phyloP scores from a whole-genome alignment of 352 stramenopile species.

The Pythium diclinum region DNA sequence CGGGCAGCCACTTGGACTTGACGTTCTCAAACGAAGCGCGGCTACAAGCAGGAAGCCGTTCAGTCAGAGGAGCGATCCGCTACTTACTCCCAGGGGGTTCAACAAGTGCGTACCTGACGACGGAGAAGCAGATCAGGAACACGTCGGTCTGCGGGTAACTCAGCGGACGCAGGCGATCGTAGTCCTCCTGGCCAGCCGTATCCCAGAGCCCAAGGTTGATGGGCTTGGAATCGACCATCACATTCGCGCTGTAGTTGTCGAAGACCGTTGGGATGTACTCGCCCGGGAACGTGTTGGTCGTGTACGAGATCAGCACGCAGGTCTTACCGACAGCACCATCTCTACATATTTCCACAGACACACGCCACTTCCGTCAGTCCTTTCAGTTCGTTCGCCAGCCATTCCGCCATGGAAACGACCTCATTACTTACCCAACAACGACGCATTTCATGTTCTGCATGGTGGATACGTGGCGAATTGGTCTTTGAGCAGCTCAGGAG shows the following conservation, averaged over 20 bases:
- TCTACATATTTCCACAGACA: slow-evolving; percentile 32
- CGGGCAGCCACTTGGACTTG: slow-evolving; percentile 91
- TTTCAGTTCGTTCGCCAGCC: background rate
- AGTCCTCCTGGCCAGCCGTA: slow-evolving; percentile 96
- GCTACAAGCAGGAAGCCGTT: slow-evolving; percentile 30
- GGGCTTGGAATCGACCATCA: slow-evolving; percentile 92
- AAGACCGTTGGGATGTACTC: slow-evolving; percentile 97
- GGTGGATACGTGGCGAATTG: slow-evolving; percentile 21
- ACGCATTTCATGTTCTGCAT: slow-evolving; percentile 98
- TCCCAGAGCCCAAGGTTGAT: slow-evolving; percentile 97
- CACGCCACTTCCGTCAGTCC: background rate
- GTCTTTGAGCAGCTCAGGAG: slow-evolving; percentile 9
- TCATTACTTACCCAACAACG: slow-evolving; percentile 70
- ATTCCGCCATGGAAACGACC: background rate
- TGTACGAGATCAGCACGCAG: slow-evolving; percentile 96
- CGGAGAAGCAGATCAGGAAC: slow-evolving; percentile 96
- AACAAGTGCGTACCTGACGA: slow-evolving; percentile 64
- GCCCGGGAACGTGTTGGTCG: slow-evolving; percentile 94
- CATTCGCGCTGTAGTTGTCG: slow-evolving; percentile 92
- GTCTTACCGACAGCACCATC: slow-evolving; percentile 96
- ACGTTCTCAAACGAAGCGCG: slow-evolving; percentile 95
- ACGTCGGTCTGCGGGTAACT: slow-evolving; percentile 96
- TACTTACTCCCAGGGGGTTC: too few relatives aligned
- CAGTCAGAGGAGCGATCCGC: background rate
- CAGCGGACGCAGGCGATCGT: slow-evolving; percentile 93